Evolutionary conservation across 768 basidiomycete genomes (phyloP).

Genomic region (Russula foetens): DNA sequence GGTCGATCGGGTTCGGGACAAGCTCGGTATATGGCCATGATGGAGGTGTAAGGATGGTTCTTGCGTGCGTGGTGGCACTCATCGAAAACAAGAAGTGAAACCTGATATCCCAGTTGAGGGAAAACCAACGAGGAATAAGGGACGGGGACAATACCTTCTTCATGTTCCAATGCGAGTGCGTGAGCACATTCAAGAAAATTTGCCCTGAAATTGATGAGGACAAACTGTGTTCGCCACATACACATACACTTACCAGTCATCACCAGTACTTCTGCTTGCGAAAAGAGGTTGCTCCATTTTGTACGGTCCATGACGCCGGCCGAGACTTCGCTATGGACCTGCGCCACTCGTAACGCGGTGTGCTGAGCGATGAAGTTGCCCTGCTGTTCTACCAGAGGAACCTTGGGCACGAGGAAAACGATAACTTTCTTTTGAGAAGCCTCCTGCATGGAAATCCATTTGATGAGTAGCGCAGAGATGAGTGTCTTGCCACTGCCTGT

Average conservation of each 20-base stretch:
- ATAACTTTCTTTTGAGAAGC: conserved; percentile 47
- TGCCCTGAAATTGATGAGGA: conserved; percentile 44
- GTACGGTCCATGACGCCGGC: conserved; percentile 58
- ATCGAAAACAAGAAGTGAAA: conserved; percentile 49
- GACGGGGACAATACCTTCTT: conserved; percentile 35
- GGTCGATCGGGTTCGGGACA: conserved; percentile 41
- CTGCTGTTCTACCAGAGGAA: conserved; percentile 81
- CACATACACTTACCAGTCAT: conserved; percentile 57
- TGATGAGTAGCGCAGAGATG: conserved; percentile 58
- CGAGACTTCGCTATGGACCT: conserved; percentile 64
- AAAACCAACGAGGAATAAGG: neutral
- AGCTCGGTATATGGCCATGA: conserved; percentile 51
- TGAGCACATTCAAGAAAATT: conserved; percentile 71
- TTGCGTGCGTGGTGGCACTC: conserved; percentile 52
- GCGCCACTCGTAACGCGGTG: conserved; percentile 57
- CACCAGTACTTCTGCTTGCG: conserved; percentile 65
- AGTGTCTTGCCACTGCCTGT: conserved; percentile 57
- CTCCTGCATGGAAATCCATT: conserved; percentile 57
- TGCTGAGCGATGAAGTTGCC: conserved; percentile 54
- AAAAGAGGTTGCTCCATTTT: conserved; percentile 59
- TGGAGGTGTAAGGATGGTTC: conserved; percentile 49
- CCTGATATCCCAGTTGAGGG: conserved; percentile 27
- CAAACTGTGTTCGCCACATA: neutral
- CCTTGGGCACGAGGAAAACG: conserved; percentile 80
- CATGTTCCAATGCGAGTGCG: conserved; percentile 76